Evolutionary conservation across 2,329 filamentous ascomycete genomes (phyloP).

Genomic region (Talaromyces atroroseus): DNA sequence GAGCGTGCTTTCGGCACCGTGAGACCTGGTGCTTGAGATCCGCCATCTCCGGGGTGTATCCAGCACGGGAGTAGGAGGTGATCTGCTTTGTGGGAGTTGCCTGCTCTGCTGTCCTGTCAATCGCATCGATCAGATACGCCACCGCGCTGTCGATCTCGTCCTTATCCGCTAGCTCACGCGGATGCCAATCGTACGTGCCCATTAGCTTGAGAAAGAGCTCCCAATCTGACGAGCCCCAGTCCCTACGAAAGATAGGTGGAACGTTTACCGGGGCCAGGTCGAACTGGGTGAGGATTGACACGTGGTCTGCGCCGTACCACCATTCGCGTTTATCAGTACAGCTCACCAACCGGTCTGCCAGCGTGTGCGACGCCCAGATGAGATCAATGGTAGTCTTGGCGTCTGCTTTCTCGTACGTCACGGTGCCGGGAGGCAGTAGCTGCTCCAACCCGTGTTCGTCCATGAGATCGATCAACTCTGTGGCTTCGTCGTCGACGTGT

Average conservation of each 20-base stretch:
- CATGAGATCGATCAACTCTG: background rate
- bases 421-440: conserved; percentile 1
- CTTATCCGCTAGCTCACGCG: background rate
- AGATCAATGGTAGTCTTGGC: conserved; percentile 10
- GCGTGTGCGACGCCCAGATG: background rate
- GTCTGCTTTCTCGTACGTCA: conserved; percentile 2
- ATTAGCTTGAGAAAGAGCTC: background rate
- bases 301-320: background rate
- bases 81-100: background rate
- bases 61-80: background rate
- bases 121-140: background rate
- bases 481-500: background rate
- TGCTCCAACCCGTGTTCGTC: background rate
- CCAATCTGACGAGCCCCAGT: background rate
- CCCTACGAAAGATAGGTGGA: background rate
- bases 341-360: background rate
- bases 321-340: background rate
- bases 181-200: background rate
- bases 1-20: background rate
- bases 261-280: background rate
- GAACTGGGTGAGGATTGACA: background rate
- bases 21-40: background rate
- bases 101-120: background rate
- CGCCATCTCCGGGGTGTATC: background rate
- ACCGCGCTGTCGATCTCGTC: background rate